Percentiles rank a stretch among this genome's conserved stretches.
These are phyloP conservation scores for Leccinum pachyderme DNA, from an alignment of 1,284 basidiomycete species.

Conservation along the genomic window DNA sequence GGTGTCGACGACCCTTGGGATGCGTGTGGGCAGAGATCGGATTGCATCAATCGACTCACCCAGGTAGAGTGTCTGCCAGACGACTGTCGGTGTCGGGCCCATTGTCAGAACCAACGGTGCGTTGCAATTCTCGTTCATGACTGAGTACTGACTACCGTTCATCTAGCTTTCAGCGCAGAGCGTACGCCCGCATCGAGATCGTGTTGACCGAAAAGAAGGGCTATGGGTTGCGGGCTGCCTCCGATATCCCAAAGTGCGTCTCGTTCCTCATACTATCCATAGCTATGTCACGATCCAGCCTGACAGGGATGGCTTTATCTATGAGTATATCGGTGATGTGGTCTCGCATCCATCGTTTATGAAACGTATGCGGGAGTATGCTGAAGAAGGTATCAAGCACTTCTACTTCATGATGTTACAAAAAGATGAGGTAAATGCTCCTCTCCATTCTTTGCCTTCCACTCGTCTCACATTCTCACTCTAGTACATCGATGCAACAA, in stretches of 20 bases:
- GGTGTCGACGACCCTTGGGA: conserved; percentile 55
- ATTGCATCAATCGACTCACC: conserved; percentile 97
- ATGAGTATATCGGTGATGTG: conserved; percentile 98
- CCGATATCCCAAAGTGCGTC: conserved; percentile 71
- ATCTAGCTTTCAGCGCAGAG: conserved; percentile 77
- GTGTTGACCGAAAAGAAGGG: conserved; percentile 96
- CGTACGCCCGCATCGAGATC: conserved; percentile 89
- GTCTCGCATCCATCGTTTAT: conserved; percentile 86
- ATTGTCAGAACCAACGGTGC: conserved; percentile 93
- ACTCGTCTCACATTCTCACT: neutral
- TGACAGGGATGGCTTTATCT: conserved; percentile 86
- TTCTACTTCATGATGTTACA: conserved; percentile 99
- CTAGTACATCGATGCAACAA: conserved; percentile 97
- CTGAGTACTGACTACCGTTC: conserved; percentile 1
- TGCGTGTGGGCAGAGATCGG: conserved; percentile 87
- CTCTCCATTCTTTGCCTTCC: neutral
- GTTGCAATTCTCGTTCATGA: conserved; percentile 28
- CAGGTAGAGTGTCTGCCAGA: conserved; percentile 92
- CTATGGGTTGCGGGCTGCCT: conserved; percentile 82
- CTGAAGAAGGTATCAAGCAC: conserved; percentile 89
- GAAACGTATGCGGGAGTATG: conserved; percentile 94
- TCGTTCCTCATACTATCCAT: neutral
- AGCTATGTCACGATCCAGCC: conserved; percentile 6
- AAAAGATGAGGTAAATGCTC: conserved; percentile 80
- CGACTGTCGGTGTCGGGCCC: conserved; percentile 81